These are phyloP conservation scores for Naganishia onofrii DNA, from an alignment of 768 basidiomycete genomes.

Conservation along the genomic window DNA sequence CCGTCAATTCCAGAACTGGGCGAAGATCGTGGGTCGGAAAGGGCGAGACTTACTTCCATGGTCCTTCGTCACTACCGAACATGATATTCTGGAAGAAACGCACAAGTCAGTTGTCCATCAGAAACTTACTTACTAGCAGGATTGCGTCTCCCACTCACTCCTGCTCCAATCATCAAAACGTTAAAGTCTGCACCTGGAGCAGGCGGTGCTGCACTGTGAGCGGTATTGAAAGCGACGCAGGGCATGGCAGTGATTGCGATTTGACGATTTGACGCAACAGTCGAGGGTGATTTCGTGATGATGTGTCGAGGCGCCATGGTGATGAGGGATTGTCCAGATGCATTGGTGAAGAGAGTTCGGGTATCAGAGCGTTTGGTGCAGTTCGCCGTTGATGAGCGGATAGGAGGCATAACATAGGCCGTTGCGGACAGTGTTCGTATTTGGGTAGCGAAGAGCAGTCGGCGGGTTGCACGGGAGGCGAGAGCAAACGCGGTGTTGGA, in stretches of 20 bases:
- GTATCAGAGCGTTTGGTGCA: neutral
- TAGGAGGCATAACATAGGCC: constrained; percentile 18
- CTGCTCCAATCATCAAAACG: constrained; percentile 90
- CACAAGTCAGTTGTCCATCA: neutral
- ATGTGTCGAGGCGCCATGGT: neutral
- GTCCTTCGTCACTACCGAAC: constrained; percentile 69
- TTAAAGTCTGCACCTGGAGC: constrained; percentile 71
- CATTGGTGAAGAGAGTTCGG: constrained; percentile 8
- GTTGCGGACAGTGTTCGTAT: constrained; percentile 6
- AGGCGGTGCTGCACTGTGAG: constrained; percentile 51
- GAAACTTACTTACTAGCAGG: too few species aligned
- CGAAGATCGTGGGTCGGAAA: neutral
- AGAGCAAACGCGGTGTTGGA: neutral
- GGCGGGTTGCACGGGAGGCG: neutral
- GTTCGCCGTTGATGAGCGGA: constrained; percentile 5
- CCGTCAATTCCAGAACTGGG: constrained; percentile 19
- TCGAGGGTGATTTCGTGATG: constrained; percentile 15
- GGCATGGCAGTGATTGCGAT: constrained; percentile 48
- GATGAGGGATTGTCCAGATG: constrained; percentile 6
- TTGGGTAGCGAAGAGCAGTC: neutral
- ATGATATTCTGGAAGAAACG: constrained; percentile 71
- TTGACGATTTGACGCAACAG: constrained; percentile 33
- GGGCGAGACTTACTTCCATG: constrained; percentile 48
- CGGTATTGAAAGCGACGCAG: constrained; percentile 30
- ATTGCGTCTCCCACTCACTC: constrained; percentile 50